Conservation (phyloP, 768 basidiomycete genomes). For the Gymnopilus dilepis region DNA sequence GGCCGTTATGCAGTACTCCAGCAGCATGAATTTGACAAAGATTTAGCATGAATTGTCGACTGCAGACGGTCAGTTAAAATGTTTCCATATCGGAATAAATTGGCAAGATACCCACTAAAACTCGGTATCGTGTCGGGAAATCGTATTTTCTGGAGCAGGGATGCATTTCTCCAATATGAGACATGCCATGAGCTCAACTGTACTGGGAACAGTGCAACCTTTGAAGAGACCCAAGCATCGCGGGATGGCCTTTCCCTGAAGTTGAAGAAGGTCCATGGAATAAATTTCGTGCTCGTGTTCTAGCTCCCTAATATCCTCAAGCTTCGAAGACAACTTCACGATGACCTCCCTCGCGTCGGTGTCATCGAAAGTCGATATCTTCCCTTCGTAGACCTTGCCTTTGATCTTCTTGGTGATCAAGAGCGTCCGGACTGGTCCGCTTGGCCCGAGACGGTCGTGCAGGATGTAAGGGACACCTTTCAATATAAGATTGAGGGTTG, state of each 20-base stretch:
- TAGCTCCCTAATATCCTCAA: constrained; percentile 30
- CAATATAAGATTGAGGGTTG: background rate
- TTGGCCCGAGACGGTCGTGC: background rate
- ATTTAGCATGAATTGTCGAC: constrained; percentile 5
- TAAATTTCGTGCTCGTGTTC: constrained; percentile 41
- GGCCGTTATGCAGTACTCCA: background rate
- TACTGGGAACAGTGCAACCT: constrained; percentile 30
- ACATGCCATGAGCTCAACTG: constrained; percentile 34
- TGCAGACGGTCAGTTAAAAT: background rate
- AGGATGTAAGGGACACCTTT: background rate
- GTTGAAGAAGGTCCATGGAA: constrained; percentile 31
- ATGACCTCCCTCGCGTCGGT: constrained; percentile 16
- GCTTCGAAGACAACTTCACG: constrained; percentile 39
- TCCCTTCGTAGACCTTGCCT: background rate
- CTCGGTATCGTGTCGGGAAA: constrained; percentile 18
- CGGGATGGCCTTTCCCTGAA: constrained; percentile 47
- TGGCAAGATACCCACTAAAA: constrained; percentile 28
- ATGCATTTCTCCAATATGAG: constrained; percentile 46
- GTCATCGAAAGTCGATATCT: background rate
- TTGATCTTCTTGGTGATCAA: background rate
- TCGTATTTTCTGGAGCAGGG: constrained; percentile 14
- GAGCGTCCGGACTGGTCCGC: background rate
- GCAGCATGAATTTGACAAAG: constrained; percentile 1
- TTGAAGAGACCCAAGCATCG: constrained; percentile 42
- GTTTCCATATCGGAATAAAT: background rate